Base-by-base conservation (phyloP, 179 eudicot genomes). In the Silene vulgaris region DNA sequence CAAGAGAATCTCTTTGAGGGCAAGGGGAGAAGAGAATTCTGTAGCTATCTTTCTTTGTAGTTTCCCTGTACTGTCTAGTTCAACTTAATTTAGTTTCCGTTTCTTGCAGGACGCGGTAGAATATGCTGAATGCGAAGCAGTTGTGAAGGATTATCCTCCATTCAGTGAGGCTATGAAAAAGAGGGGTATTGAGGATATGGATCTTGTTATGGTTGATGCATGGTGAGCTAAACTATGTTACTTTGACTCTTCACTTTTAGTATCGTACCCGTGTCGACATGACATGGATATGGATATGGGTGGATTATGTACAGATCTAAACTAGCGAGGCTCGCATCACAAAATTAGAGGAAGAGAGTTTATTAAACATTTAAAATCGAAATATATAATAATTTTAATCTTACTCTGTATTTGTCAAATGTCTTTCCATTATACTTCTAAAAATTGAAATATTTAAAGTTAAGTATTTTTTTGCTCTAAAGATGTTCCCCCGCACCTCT, bases 171-270 rank as follows among this genome's bases (percentile, higher is more conserved):
- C 97, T 45, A 95, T 95, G 99, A 90, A 88, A 83, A 92, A 84
- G 83, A 88, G 99, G 88, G 99, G 97, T 60, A 95, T 92, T 61
- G 97, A 95, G 57, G 99, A 95, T 85, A 87, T 95, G 99, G 99
- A 95, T 79, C 93, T 92, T 59, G 95, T 95, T 78, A 95, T 92
- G 97, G 97, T 95, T 64, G 99, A 90, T 82, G 86, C 97, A 65
- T 95, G 97, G 97, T 95, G 73, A 85, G 96, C 57, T 50, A 50
- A 50, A 12, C n/a, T 50, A 14, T 50, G 54, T 48, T 48, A 9
- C 54, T 1, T 11, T 50, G 4, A 32, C 57, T 11, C 57, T 50
- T 50, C 45, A 37, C 45, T 37, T 37, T 37, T 37, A 7, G 9
- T 37, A 37, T 37, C 1, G 9, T 37, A 37, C 8, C 9, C 45